Conservation (phyloP, 371 early-diverging fungal genomes). For the Funneliformis caledonium region DNA sequence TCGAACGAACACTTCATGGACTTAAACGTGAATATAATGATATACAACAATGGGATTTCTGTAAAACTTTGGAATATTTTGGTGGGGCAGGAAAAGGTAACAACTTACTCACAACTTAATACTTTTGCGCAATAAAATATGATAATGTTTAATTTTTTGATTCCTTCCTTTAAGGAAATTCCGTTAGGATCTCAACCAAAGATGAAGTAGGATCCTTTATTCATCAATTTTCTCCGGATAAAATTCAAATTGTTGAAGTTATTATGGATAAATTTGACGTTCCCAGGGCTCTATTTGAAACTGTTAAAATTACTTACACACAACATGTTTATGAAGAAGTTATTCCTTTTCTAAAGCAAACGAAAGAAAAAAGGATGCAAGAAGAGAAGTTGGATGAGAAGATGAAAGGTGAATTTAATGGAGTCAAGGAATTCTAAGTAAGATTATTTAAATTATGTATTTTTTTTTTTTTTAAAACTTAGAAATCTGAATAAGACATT, state of each 20-base stretch:
- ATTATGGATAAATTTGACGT: slow-evolving; percentile 28
- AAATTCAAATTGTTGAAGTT: slow-evolving; percentile 32
- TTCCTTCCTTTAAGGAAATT: neutral
- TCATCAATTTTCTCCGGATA: too few species aligned
- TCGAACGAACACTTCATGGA: slow-evolving; percentile 59
- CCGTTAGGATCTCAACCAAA: neutral
- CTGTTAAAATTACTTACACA: neutral
- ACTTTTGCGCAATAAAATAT: neutral
- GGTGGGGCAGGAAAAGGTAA: slow-evolving; percentile 41
- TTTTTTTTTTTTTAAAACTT: too few species aligned
- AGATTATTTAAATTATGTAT: too few species aligned
- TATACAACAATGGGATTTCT: slow-evolving; percentile 56
- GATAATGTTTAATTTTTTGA: neutral
- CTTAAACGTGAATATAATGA: slow-evolving; percentile 53
- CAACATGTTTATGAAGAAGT: neutral
- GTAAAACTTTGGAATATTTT: slow-evolving; percentile 52
- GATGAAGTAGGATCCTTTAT: slow-evolving; percentile 18
- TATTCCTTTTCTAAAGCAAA: too few species aligned
- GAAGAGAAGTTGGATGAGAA: too few species aligned
- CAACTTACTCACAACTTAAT: too few species aligned
- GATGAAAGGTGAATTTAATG: too few species aligned
- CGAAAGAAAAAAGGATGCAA: too few species aligned
- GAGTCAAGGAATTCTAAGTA: too few species aligned
- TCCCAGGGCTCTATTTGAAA: neutral
- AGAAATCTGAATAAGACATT: too few species aligned